Conservation (phyloP, 2,329 filamentous ascomycete genomes). For the Clonostachys solani region DNA sequence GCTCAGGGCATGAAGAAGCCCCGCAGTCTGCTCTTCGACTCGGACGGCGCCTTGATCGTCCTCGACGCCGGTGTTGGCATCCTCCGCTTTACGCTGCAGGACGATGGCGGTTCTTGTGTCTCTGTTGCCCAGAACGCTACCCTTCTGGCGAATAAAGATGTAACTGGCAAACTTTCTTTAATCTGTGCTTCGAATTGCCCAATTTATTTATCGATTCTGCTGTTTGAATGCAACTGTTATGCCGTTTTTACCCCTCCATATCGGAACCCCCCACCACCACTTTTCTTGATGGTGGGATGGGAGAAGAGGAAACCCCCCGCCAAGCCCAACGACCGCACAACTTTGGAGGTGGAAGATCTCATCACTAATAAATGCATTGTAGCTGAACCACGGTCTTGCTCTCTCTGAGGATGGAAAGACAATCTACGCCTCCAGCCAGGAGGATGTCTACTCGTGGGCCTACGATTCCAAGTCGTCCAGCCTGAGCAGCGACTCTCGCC, state of each 20-base stretch:
- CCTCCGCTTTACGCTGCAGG: conserved; percentile 30
- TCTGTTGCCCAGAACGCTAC: conserved; percentile 25
- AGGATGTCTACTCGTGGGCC: conserved; percentile 58
- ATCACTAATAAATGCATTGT: conserved; percentile 2
- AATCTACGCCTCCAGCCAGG: conserved; percentile 52
- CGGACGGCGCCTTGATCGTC: conserved; percentile 37
- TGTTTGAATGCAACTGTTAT: no score
- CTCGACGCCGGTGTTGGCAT: conserved; percentile 37
- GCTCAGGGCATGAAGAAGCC: conserved; percentile 34
- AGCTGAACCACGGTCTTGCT: conserved; percentile 54
- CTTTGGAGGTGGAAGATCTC: not conserved
- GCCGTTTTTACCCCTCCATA: no score
- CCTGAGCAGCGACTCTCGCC: conserved; percentile 34
- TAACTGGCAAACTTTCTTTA: conserved; percentile 12
- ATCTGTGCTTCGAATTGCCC: no score
- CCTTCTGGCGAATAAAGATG: conserved; percentile 26
- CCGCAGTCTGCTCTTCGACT: conserved; percentile 40
- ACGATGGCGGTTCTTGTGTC: conserved; percentile 35
- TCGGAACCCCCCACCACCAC: no score
- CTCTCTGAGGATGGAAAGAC: conserved; percentile 47
- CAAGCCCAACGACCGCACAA: no score
- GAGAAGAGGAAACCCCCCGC: no score
- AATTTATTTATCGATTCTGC: no score
- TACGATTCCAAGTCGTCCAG: conserved; percentile 48
- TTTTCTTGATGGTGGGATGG: no score